Base-by-base conservation (phyloP, 306 rosid genomes). In the Sicyos edulis region DNA sequence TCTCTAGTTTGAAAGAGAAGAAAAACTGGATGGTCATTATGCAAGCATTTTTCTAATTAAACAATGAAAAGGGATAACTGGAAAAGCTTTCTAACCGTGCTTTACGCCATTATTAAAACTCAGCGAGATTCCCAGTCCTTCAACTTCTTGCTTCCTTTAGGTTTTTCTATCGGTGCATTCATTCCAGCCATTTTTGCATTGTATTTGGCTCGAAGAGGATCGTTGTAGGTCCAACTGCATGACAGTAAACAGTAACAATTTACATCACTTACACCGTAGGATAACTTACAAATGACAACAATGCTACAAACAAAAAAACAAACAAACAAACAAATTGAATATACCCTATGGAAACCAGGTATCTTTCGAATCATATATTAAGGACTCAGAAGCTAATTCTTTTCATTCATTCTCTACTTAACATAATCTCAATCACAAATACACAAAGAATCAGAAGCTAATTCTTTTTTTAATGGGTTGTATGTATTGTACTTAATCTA, bases 201-300 rank as follows among this genome's bases (percentile, higher is more conserved):
- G 77, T 93, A 93, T 83, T 93, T 93, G 10, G 92, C 92, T 12
- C 97, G 96, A 60, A 93, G 98, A 76, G 98, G 96, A 75, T 93
- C 98, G 19, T 90, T 93, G 86, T 90, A 88, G 15, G 97, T 93
- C 98, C 98, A 93, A 61, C 98, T 20, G 10, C 6, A 12, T 16
- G 19, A 16, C 80, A 37, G 24, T 10, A 70, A 21, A 16, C 80
- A 37, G 24, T 10, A 70, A 21, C 22, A 37, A 47, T 17, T 32
- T 15, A 22, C 24, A 10, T 63, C 24, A 54, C 8, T 37, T 24
- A 57, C 14, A 6, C n/a, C 20, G 20, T 20, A 56, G 53, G 32
- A 72, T 4, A 42, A 44, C 40, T 40, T 55, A 26, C 11, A 16
- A 10, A 26, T 26, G 42, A 24, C 4, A 61, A 45, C 32, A 19